Evolutionary conservation across 2,329 filamentous ascomycete genomes (phyloP), one percentile per base, ranked within the genome.

Genomic region (Aspergillus fumigatus): DNA sequence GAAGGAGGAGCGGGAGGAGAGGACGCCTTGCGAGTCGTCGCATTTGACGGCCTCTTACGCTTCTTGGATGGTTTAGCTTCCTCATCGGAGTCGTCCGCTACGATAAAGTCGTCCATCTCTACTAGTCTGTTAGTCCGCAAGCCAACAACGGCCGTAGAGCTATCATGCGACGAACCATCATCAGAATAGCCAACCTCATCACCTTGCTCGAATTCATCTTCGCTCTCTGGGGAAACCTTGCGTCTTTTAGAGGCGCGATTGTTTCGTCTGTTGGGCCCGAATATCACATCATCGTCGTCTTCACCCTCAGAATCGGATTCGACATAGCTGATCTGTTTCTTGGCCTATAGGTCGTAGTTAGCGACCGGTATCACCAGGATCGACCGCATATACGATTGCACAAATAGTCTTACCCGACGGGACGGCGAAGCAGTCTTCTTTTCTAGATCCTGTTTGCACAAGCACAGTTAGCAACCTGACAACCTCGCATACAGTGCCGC

Each of bases 21-120:
- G n/a, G 66, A 63, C n/a, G 66, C 62, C 48, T 70, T 71, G 54
- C 63, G 67, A 62, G 75, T 54, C 54, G 69, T 17, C 61, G 80
- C 70, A 53, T 84, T 82, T 55, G 75, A 61, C 7, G 84, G 77
- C 65, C 84, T 81, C 70, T 93, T 93, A 50, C 88, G 81, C 75
- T 96, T 96, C 69, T 85, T 88, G 0, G 88, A 79, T 25, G 80
- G 73, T 70, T 65, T 78, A 62, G 59, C 80, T 68, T 84, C 82
- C 19, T 86, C 88, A 50, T 96, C 92, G 0, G 90, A 93, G 45
- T 95, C 90, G 66, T 97, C 92, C 0, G 88, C 86, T 4, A 88
- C 92, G 25, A 97, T 80, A 67, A 97, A 97, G 70, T 96, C 89
- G 59, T 88, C 90, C 77, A 95, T 85, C 53, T 94, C 90, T 75